Base-by-base conservation (phyloP, 176 grass and related monocot species). In the Bonia amplexicaulis region DNA sequence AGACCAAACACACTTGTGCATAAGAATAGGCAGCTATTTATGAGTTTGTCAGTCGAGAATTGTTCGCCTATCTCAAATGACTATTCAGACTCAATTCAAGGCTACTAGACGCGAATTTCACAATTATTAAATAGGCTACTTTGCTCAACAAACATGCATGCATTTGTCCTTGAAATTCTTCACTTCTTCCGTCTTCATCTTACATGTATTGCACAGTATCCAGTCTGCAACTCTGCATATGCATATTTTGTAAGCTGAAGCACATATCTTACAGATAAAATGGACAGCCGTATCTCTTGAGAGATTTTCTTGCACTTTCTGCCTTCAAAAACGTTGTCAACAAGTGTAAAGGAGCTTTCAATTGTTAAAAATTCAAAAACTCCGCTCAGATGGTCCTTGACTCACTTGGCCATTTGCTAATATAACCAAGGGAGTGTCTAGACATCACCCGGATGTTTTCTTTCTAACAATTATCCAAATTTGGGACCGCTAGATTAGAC, bases 271-370 rank as follows among this genome's bases (percentile, higher is more conserved):
- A 19, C 69, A 59, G 39, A 60, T 47, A 49, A 58, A 41, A 68
- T n/a, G 29, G 39, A 29, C 40, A 35, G 29, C 13, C 48, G 2
- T 67, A 90, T 90, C 80, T 69, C 80, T 14, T 78, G 4, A 10
- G 84, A 86, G 80, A 83, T 90, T 61, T 40, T 10, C 48, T 79
- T 59, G 59, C 82, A 40, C 85, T 91, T 91, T 88, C 85, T 88
- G 89, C 76, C 89, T 91, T 87, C 76, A 55, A 64, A 62, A 91
- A 53, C 42, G 70, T 45, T 52, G 68, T 49, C 74, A 90, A 79
- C 67, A 87, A 87, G 74, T 80, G 77, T 84, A 90, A 91, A 80
- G 75, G 31, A 15, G 62, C 62, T 57, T 83, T 22, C 52, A 55
- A 23, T 91, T 62, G 59, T 87, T 84, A 80, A 85, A 85, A 80